Percentiles rank a stretch among this genome's conserved stretches.
phyloP scores from a whole-genome alignment of 1,139 yeast genomes.

The Blastobotrys elegans region DNA sequence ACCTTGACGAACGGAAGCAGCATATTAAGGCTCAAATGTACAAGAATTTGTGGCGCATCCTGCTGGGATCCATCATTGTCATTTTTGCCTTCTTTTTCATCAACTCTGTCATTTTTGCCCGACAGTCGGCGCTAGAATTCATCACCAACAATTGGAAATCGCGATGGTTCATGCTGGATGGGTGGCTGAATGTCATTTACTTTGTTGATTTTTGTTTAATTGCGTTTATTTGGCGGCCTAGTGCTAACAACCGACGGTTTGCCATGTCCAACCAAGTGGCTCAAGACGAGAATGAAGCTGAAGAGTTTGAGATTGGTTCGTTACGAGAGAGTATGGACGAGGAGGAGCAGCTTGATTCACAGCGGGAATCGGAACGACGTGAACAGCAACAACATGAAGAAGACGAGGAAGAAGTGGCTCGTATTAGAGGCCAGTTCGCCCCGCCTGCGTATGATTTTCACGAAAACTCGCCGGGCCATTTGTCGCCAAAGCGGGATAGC shows the following conservation, averaged over 20 bases:
- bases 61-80: conserved; percentile 59
- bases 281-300: conserved; percentile 65
- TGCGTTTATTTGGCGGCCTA: conserved; percentile 96
- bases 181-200: conserved; percentile 92
- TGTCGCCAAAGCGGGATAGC: conserved; percentile 2
- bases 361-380: neutral
- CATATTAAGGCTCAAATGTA: conserved; percentile 86
- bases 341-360: conserved; percentile 24
- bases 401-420: conserved; percentile 12
- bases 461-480: conserved; percentile 2
- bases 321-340: conserved; percentile 37
- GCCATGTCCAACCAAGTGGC: conserved; percentile 94
- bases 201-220: conserved; percentile 77
- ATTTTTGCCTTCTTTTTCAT: conserved; percentile 62
- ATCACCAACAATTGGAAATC: conserved; percentile 90
- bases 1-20: conserved; percentile 81
- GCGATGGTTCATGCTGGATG: conserved; percentile 81
- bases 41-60: conserved; percentile 66
- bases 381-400: conserved; percentile 7
- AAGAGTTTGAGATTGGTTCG: conserved; percentile 47
- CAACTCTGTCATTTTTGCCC: conserved; percentile 65
- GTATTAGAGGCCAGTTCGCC: conserved; percentile 4
- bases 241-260: conserved; percentile 88
- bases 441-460: conserved; percentile 9
- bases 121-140: conserved; percentile 69